Conservation (phyloP, 345 rosid genomes). For the Psidium friedrichsthalianum region DNA sequence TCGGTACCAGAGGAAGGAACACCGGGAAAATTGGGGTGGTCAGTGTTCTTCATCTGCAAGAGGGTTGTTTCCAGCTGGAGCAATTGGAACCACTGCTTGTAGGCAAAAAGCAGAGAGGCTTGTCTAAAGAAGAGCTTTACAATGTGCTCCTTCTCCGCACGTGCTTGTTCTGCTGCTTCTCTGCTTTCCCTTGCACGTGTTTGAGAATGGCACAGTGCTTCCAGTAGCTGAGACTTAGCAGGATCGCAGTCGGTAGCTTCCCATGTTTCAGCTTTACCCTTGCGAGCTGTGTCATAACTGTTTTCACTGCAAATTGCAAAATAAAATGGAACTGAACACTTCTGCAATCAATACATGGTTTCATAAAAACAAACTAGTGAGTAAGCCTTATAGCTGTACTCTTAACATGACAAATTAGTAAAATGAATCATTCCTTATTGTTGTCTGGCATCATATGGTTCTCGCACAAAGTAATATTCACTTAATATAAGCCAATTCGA, state of each 20-base stretch:
- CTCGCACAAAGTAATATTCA: background rate
- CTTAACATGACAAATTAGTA: background rate
- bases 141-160: constrained; percentile 74
- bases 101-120: constrained; percentile 90
- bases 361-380: background rate
- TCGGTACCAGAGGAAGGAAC: constrained; percentile 44
- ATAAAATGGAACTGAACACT: background rate
- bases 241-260: constrained; percentile 30
- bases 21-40: constrained; percentile 44
- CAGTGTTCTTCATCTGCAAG: constrained; percentile 45
- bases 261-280: constrained; percentile 1
- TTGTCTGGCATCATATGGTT: background rate
- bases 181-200: constrained; percentile 97
- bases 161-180: constrained; percentile 73
- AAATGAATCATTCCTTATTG: background rate
- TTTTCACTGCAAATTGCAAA: background rate
- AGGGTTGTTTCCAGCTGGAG: constrained; percentile 72
- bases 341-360: background rate
- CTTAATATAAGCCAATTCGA: background rate
- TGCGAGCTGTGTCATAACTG: background rate
- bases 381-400: background rate
- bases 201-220: constrained; percentile 88
- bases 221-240: constrained; percentile 64
- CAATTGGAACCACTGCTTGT: constrained; percentile 83
- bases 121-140: constrained; percentile 77